phyloP scores from a whole-genome alignment of 1,284 basidiomycete genomes.

The Ustilago curta region DNA sequence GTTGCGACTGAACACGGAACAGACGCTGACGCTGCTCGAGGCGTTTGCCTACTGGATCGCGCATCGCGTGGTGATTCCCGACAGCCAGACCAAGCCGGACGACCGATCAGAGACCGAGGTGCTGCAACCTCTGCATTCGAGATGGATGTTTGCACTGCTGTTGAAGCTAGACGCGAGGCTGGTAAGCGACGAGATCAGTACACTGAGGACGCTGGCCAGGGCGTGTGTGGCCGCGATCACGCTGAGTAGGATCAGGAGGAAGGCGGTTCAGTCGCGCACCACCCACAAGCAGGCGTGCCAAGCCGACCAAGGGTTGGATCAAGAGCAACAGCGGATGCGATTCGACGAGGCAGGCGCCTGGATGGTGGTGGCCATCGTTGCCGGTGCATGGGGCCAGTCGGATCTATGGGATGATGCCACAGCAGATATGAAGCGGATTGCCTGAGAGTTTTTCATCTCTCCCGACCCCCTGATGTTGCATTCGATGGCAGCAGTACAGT shows the following conservation, averaged over 20 bases:
- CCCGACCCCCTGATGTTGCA: neutral
- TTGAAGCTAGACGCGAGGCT: conserved; percentile 79
- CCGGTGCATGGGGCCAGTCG: conserved; percentile 83
- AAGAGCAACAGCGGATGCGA: conserved; percentile 41
- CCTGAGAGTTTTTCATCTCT: conserved; percentile 1
- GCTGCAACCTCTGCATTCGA: conserved; percentile 77
- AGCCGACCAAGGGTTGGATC: neutral
- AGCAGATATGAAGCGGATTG: conserved; percentile 31
- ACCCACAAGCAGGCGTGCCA: conserved; percentile 1
- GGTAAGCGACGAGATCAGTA: conserved; percentile 81
- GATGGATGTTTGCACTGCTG: conserved; percentile 86
- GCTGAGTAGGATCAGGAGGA: conserved; percentile 55
- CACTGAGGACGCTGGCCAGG: conserved; percentile 81
- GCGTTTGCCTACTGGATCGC: conserved; percentile 50
- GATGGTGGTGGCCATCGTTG: conserved; percentile 81
- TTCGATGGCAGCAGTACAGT: too few relatives aligned
- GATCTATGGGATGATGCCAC: conserved; percentile 84
- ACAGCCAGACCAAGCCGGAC: conserved; percentile 13
- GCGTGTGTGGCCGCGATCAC: conserved; percentile 75
- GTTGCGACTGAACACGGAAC: conserved; percentile 36
- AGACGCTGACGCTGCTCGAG: conserved; percentile 46
- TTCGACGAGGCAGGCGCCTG: conserved; percentile 79
- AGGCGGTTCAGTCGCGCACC: conserved; percentile 25
- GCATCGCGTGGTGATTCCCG: conserved; percentile 16
- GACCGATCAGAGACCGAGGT: conserved; percentile 59